phyloP scores from a whole-genome alignment of 441 rosid species.

The Eutrema salsugineum region DNA sequence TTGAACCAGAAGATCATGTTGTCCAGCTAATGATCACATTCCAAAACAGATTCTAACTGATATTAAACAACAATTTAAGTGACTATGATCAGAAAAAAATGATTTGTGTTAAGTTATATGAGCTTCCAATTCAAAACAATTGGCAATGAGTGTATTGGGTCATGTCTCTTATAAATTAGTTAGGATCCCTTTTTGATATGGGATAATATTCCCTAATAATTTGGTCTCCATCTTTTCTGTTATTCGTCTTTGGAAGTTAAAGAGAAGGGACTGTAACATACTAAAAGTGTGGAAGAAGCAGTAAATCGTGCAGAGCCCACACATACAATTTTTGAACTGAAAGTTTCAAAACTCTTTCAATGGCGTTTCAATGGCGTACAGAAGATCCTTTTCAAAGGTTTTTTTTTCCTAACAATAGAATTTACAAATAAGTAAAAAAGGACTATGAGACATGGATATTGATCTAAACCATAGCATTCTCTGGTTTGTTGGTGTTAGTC shows the following conservation, averaged over 20 bases:
- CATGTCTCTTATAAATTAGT: no score
- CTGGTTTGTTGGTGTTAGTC: no score
- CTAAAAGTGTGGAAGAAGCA: constrained; percentile 99
- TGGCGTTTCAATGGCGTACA: no score
- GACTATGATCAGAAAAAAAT: neutral
- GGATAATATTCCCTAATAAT: no score
- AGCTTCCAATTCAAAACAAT: no score
- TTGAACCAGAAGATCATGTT: constrained; percentile 94
- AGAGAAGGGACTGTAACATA: constrained; percentile 31
- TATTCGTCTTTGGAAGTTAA: neutral
- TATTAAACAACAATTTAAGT: neutral
- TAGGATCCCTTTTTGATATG: no score
- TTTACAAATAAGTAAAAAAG: no score
- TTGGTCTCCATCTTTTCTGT: no score
- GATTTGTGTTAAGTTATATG: no score
- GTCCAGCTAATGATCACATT: constrained; percentile 63
- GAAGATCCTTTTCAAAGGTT: constrained; percentile 88
- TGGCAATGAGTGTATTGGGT: neutral
- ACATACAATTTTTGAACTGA: constrained; percentile 93
- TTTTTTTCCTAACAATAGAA: constrained; percentile 91
- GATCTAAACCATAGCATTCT: no score
- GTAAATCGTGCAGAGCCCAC: constrained; percentile 99
- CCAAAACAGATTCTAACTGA: neutral
- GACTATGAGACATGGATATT: no score
- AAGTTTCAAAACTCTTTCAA: constrained; percentile 97